A percentile compares a stretch with the other conserved stretches of the same genome.
phyloP scores from a whole-genome alignment of 2,329 filamentous ascomycete species.

The Penicillium sp. region DNA sequence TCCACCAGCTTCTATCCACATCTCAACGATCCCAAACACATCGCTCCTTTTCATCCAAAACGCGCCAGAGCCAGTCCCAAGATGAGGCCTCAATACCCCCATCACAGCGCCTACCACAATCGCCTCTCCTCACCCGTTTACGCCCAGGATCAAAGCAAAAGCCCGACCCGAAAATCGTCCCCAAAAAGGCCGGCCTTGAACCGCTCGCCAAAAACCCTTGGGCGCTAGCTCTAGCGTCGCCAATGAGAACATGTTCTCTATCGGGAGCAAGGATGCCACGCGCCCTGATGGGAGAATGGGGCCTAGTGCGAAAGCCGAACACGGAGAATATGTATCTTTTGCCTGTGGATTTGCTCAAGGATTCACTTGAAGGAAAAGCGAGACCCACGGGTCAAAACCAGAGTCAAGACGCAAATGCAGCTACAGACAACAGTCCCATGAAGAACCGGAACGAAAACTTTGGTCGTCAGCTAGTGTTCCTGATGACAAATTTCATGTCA shows the following conservation, averaged over 20 bases:
- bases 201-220: slow-evolving; percentile 40
- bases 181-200: slow-evolving; percentile 26
- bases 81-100: slow-evolving; percentile 13
- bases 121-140: slow-evolving; percentile 32
- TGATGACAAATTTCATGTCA: slow-evolving; percentile 30
- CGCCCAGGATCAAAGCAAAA: slow-evolving; percentile 15
- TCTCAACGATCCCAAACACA: background rate
- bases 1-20: slow-evolving; percentile 20
- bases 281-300: slow-evolving; percentile 36
- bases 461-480: slow-evolving; percentile 22
- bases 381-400: background rate
- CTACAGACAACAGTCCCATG: background rate
- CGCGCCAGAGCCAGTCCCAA: background rate
- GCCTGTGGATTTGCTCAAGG: slow-evolving; percentile 33
- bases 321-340: slow-evolving; percentile 33
- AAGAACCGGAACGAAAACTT: background rate
- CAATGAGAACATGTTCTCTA: slow-evolving; percentile 33
- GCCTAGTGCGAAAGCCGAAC: slow-evolving; percentile 32
- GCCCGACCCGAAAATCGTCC: slow-evolving; percentile 23
- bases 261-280: slow-evolving; percentile 36
- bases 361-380: slow-evolving; percentile 23
- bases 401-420: background rate
- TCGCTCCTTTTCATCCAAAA: slow-evolving; percentile 5
- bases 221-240: slow-evolving; percentile 41
- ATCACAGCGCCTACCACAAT: slow-evolving; percentile 38